Percentiles rank a stretch among this genome's conserved stretches.
Evolutionary conservation across 75 land plant species (phyloP).

Genomic region (Pseudotsuga menziesii): DNA sequence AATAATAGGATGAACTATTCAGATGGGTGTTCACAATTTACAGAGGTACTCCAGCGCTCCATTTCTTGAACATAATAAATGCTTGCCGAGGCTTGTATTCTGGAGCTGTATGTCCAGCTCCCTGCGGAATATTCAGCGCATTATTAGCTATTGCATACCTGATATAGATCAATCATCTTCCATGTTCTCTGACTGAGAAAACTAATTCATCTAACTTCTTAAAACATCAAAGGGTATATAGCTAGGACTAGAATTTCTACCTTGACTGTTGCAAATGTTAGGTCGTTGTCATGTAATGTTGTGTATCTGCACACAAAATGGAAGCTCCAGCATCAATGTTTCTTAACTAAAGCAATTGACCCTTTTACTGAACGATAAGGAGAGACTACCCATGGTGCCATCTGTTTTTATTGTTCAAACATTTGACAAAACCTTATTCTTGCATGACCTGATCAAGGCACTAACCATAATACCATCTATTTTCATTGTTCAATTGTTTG

Average conservation of each 20-base stretch:
- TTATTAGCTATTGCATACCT: background rate
- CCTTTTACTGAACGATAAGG: background rate
- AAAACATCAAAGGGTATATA: too few species aligned
- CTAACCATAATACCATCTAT: too few species aligned
- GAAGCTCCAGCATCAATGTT: background rate
- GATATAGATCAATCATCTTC: background rate
- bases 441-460: too few species aligned
- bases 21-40: background rate
- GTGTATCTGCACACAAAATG: too few species aligned
- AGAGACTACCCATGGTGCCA: too few species aligned
- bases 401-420: too few species aligned
- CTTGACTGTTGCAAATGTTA: background rate
- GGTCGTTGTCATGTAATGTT: too few species aligned
- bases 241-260: background rate
- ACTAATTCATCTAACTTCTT: too few species aligned
- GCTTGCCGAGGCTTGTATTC: constrained; percentile 48
- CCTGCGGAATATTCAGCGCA: background rate
- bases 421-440: too few species aligned
- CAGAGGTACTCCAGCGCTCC: constrained; percentile 22
- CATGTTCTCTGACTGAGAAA: too few species aligned
- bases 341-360: background rate
- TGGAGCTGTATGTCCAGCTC: constrained; percentile 48
- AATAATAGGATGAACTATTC: too few species aligned
- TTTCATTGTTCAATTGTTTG: too few species aligned
- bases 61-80: constrained; percentile 28